phyloP scores from a whole-genome alignment of 208 protist genomes.

The Trypanosomatidae sp. region DNA sequence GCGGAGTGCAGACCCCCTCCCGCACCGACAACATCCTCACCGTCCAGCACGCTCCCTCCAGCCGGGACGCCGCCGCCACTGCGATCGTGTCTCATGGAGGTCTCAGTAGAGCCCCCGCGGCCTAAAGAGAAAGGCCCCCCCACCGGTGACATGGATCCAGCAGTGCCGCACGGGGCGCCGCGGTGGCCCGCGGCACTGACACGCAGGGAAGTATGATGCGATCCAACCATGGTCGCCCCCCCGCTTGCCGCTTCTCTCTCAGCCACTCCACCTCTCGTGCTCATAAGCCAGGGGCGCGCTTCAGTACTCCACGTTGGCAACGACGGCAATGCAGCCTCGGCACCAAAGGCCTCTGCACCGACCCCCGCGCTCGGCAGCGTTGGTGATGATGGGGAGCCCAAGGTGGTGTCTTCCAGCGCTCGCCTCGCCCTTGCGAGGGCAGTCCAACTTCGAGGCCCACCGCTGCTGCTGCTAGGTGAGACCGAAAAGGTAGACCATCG shows the following conservation, averaged over 20 bases:
- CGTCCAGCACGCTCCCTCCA: neutral
- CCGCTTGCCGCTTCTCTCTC: neutral
- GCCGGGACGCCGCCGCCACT: neutral
- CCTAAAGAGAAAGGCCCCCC: neutral
- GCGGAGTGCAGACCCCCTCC: neutral
- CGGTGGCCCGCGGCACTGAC: neutral
- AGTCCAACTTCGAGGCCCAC: neutral
- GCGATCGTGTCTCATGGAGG: neutral
- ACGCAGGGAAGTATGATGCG: neutral
- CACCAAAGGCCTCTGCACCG: neutral
- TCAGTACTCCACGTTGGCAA: neutral
- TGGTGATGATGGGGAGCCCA: conserved; percentile 5
- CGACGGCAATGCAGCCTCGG: neutral
- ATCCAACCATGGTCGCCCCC: neutral
- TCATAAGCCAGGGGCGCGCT: conserved; percentile 1
- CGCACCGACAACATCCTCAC: neutral
- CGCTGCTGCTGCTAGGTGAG: conserved; percentile 8
- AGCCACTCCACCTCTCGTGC: neutral
- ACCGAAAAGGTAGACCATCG: conserved; percentile 5
- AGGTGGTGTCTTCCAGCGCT: conserved; percentile 4
- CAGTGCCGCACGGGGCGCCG: neutral
- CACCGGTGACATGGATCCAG: conserved; percentile 3
- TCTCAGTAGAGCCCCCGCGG: neutral
- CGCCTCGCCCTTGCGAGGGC: conserved; percentile 2
- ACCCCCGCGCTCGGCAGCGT: neutral